Evolutionary conservation across 129 eudicot genomes (phyloP).

Genomic region (Saussurea involucrata): DNA sequence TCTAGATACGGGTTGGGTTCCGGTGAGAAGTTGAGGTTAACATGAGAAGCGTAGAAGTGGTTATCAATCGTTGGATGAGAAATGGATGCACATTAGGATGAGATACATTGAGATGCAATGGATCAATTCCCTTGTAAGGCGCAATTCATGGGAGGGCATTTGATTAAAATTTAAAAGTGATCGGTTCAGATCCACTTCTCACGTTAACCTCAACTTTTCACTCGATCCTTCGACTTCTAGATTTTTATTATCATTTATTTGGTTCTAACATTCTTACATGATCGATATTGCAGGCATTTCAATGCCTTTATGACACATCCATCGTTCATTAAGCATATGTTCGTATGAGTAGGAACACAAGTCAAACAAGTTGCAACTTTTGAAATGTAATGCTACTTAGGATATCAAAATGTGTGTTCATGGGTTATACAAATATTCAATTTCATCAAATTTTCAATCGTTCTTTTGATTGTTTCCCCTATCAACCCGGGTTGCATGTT

Average conservation of each 20-base stretch:
- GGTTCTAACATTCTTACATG: constrained; percentile 3
- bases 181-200: too few species aligned
- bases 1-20: background rate
- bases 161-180: too few species aligned
- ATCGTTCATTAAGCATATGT: background rate
- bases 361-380: constrained; percentile 18
- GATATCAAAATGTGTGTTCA: constrained; percentile 6
- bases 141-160: too few species aligned
- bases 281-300: constrained; percentile 44
- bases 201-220: too few species aligned
- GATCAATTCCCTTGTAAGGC: too few species aligned
- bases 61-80: too few species aligned
- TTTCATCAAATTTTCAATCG: constrained; percentile 7
- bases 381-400: constrained; percentile 27
- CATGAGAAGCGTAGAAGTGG: too few species aligned
- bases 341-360: constrained; percentile 13
- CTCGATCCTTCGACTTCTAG: too few species aligned
- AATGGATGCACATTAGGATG: too few species aligned
- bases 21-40: too few species aligned
- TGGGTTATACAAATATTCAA: constrained; percentile 13
- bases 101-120: too few species aligned
- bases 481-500: constrained; percentile 2
- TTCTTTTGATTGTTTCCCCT: constrained; percentile 6
- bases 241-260: background rate
- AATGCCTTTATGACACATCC: constrained; percentile 47